Base-by-base conservation (phyloP, 345 rosid genomes). In the Hypericum perforatum region DNA sequence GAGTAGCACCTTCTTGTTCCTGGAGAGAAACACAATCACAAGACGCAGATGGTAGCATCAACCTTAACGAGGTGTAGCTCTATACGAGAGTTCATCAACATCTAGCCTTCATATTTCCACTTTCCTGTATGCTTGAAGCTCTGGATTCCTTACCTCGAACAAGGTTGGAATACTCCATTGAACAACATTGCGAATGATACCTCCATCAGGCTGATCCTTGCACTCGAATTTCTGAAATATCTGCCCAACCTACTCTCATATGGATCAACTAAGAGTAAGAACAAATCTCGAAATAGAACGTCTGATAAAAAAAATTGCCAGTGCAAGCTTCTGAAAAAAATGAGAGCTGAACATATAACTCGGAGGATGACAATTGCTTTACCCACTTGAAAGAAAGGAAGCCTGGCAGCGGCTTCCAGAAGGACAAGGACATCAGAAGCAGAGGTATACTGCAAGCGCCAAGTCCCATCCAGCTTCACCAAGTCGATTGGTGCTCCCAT, bases 381-480 rank as follows among this genome's bases (percentile, higher is more conserved):
- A 12, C 42, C 43, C 8, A 86, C 97, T 84, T 84, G 76, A 59
- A 90, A 79, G 70, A 90, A 82, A 13, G 96, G 96, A 70, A 90
- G 70, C 64, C 81, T 81, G 39, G 85, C 71, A 63, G 95, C 95
- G 63, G 97, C 70, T 74, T 90, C 94, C 7, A 90, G 55, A 6
- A 90, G 89, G 69, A 84, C 70, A 12, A 90, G 78, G 57, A 86
- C 96, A 72, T 90, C 97, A 9, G 81, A 75, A 11, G 97, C 97
- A 61, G 97, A 84, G 41, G 96, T 86, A 65, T 90, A 90, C 57
- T 86, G 96, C 52, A 90, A 72, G 11, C 97, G 83, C 97, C 97
- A 90, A 42, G 94, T 84, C 55, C 97, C 97, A 80, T 90, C 87
- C 79, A 90, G 67, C 75, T 63, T 54, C 66, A 46, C 66, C 53